phyloP scores from a whole-genome alignment of 2,329 filamentous ascomycete genomes.

The Aspergillus sclerotialis region DNA sequence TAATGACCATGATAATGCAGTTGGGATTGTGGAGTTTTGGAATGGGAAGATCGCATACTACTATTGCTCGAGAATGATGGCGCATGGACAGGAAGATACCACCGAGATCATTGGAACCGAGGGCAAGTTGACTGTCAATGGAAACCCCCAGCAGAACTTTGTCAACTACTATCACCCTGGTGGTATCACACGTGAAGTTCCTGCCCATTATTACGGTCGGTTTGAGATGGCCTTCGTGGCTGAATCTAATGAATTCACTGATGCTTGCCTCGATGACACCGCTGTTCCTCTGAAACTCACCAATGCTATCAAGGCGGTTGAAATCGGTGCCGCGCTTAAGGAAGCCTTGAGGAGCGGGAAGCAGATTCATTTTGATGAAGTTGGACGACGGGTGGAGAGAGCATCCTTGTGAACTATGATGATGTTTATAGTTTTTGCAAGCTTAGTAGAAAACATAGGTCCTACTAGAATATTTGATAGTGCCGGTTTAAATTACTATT shows the following conservation, averaged over 20 bases:
- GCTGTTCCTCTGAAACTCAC: conserved; percentile 50
- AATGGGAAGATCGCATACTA: conserved; percentile 58
- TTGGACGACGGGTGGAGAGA: conserved; percentile 41
- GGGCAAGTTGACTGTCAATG: conserved; percentile 57
- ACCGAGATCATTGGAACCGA: conserved; percentile 62
- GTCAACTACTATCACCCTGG: conserved; percentile 49
- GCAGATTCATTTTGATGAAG: conserved; percentile 53
- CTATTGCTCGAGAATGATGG: conserved; percentile 59
- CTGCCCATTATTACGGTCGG: conserved; percentile 54
- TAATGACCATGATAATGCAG: conserved; percentile 55
- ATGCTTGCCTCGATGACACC: conserved; percentile 50
- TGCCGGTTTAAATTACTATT: too few relatives aligned
- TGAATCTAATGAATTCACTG: conserved; percentile 58
- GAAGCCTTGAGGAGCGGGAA: conserved; percentile 47
- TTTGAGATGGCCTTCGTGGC: conserved; percentile 58
- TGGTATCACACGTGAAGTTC: conserved; percentile 55
- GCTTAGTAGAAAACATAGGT: too few relatives aligned
- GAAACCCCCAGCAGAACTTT: conserved; percentile 48
- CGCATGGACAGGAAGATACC: conserved; percentile 58
- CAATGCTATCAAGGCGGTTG: conserved; percentile 51
- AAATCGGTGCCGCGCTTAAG: conserved; percentile 53
- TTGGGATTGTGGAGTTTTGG: conserved; percentile 59
- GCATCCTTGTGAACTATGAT: conserved; percentile 13
- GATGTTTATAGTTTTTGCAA: too few relatives aligned
- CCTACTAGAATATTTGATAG: too few relatives aligned